These are phyloP conservation scores for Choanephora cucurbitarum DNA, from an alignment of 371 early-diverging fungal species.

Conservation along the genomic window DNA sequence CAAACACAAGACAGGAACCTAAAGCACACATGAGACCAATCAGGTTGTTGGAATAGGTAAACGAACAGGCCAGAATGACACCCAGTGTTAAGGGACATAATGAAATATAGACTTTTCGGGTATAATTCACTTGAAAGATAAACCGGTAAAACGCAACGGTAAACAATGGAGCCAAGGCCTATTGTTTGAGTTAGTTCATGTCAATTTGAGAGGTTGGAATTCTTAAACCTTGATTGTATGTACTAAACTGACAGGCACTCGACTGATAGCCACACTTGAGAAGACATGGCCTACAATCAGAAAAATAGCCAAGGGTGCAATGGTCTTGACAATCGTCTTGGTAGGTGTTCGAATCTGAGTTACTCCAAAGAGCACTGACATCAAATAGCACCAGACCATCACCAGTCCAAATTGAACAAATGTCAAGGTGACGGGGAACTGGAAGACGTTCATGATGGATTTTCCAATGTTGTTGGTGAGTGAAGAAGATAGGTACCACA, in stretches of 20 bases:
- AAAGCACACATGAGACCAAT: conserved; percentile 77
- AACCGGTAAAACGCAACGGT: conserved; percentile 76
- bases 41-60: conserved; percentile 53
- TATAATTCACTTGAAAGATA: conserved; percentile 62
- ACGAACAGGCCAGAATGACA: conserved; percentile 71
- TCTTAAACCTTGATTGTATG: conserved; percentile 94
- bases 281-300: conserved; percentile 82
- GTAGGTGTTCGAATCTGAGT: conserved; percentile 55
- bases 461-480: conserved; percentile 81
- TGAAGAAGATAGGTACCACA: conserved; percentile 80
- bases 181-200: neutral
- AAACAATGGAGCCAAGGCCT: conserved; percentile 87
- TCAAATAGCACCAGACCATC: conserved; percentile 46
- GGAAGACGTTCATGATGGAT: conserved; percentile 67
- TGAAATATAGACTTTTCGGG: conserved; percentile 68
- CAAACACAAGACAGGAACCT: conserved; percentile 76
- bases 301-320: conserved; percentile 73
- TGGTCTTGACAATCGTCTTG: conserved; percentile 55
- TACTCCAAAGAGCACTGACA: conserved; percentile 35
- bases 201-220: conserved; percentile 43
- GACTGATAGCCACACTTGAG: conserved; percentile 70
- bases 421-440: conserved; percentile 77
- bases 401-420: conserved; percentile 76
- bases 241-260: conserved; percentile 78
- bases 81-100: conserved; percentile 80